A percentile compares a stretch with the other conserved stretches of the same genome.
Evolutionary conservation across 208 protist species (phyloP).

Genomic region (Blechomonas ayalai): DNA sequence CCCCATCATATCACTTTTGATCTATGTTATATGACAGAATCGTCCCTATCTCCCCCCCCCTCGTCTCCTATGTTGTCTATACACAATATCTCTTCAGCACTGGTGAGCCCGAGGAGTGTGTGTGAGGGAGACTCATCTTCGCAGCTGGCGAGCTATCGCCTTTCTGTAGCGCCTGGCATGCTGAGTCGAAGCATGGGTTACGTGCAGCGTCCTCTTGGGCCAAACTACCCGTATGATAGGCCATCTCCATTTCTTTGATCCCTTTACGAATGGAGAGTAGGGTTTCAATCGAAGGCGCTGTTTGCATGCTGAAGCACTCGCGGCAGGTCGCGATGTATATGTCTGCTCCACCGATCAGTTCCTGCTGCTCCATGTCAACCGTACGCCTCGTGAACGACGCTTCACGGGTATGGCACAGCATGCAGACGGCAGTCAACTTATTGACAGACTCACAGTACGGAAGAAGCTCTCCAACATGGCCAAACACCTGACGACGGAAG

Average conservation of each 20-base stretch:
- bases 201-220: neutral
- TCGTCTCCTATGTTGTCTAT: too few relatives aligned
- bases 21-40: too few relatives aligned
- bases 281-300: slow-evolving; percentile 13
- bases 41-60: too few relatives aligned
- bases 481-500: slow-evolving; percentile 89
- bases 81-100: too few relatives aligned
- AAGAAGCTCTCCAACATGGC: slow-evolving; percentile 76
- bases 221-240: slow-evolving; percentile 4
- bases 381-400: slow-evolving; percentile 88
- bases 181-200: too few relatives aligned
- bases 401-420: slow-evolving; percentile 64
- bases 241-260: slow-evolving; percentile 25
- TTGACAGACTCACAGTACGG: slow-evolving; percentile 80
- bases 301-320: slow-evolving; percentile 49
- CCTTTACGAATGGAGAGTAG: slow-evolving; percentile 15
- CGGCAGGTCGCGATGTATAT: slow-evolving; percentile 93
- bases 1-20: too few relatives aligned
- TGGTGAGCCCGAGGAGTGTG: too few relatives aligned
- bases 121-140: neutral
- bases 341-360: slow-evolving; percentile 92
- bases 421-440: slow-evolving; percentile 92
- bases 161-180: slow-evolving; percentile 4
- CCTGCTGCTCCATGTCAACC: slow-evolving; percentile 39
- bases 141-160: neutral